Evolutionary conservation across 1,284 basidiomycete species (phyloP), one percentile per base, ranked within the genome.

Genomic region (Meira miltonrushii): DNA sequence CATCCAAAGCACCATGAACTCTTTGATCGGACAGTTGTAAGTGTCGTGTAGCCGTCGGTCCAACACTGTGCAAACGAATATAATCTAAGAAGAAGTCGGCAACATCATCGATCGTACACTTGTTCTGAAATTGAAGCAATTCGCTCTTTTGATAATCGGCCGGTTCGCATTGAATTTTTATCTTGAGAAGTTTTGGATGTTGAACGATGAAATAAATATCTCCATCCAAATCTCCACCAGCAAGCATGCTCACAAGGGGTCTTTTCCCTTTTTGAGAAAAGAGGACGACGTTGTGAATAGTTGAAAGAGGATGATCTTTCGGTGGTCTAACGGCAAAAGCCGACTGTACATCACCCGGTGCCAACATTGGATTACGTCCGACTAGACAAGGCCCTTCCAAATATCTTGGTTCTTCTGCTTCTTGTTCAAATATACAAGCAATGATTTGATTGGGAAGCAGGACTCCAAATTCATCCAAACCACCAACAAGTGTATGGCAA

Each of bases 31-130:
- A n/a, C 11, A 53, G 15, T 19, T 53, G 17, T 33, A 53, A 53
- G 15, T 53, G 50, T 15, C 39, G 50, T 40, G 4, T 53, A 5
- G 50, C 50, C 17, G 37, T 41, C 8, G 5, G n/a, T 17, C 50
- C 50, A 15, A 53, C 12, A 5, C 19, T 41, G 15, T 53, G 4
- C 50, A 53, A 19, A 17, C 37, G 17, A 5, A 53, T 47, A 23
- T 52, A 88, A 59, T 88, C 85, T 54, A 86, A 81, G 13, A 89
- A 83, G 69, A 89, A 89, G 50, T 88, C 84, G 1, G 84, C 85
- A 1, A 88, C 85, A 76, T 87, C 89, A 15, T 72, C 79, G 81
- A 86, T 87, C 10, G 54, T 60, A 74, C 83, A 85, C 39, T 79
- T 82, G 33, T 82, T 82, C 46, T 82, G 72, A 0, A 88, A 72